Percentiles rank a stretch among this genome's conserved stretches.
Evolutionary conservation across 441 rosid species (phyloP).

Genomic region (Breynia disticha): DNA sequence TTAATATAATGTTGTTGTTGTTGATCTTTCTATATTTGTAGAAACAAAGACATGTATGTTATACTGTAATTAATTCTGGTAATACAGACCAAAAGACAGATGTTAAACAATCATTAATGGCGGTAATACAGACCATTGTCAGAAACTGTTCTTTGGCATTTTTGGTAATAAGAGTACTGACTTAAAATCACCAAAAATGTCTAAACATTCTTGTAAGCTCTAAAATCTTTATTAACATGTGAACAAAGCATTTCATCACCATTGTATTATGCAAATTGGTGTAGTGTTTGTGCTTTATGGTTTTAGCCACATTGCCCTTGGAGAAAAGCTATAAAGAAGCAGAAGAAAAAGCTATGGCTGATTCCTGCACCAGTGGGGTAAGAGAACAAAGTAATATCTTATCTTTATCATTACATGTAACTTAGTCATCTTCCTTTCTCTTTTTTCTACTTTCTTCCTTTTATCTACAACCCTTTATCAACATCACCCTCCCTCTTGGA

Average conservation of each 20-base stretch:
- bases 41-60: no score
- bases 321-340: slow-evolving; percentile 5
- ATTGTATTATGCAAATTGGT: slow-evolving; percentile 11
- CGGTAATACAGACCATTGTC: neutral
- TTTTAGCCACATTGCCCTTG: slow-evolving; percentile 3
- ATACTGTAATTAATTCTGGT: no score
- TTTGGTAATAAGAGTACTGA: neutral
- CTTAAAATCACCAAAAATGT: neutral
- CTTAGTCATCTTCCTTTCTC: slow-evolving; percentile 32
- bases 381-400: slow-evolving; percentile 46
- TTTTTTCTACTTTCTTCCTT: slow-evolving; percentile 15
- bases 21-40: no score
- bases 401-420: slow-evolving; percentile 31
- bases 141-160: neutral
- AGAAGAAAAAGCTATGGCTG: slow-evolving; percentile 8
- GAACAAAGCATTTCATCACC: neutral
- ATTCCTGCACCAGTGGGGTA: slow-evolving; percentile 10
- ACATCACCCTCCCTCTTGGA: slow-evolving; percentile 4
- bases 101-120: no score
- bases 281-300: slow-evolving; percentile 19
- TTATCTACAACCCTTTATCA: slow-evolving; percentile 7
- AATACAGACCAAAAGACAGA: no score
- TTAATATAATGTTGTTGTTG: no score
- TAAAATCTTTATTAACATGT: slow-evolving; percentile 4
- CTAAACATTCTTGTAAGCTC: neutral